These are phyloP conservation scores for Dactylis glomerata DNA, from an alignment of 176 grass and related monocot genomes.

Conservation along the genomic window DNA sequence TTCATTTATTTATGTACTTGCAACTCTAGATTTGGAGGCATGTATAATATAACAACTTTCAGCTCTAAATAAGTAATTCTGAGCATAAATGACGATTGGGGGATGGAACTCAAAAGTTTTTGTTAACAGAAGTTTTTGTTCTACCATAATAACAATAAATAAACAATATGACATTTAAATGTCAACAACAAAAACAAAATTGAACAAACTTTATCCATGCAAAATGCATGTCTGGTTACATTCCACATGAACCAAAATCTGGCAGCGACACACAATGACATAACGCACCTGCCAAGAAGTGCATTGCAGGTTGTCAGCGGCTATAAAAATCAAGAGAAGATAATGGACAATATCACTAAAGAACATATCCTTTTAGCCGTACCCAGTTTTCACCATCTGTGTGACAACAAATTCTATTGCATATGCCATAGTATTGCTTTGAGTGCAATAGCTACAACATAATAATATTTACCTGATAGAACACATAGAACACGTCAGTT, in stretches of 20 bases:
- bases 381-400: slow-evolving; percentile 86
- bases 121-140: too few species aligned
- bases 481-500: neutral
- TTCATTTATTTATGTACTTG: too few species aligned
- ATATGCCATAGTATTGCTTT: slow-evolving; percentile 79
- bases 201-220: slow-evolving; percentile 52
- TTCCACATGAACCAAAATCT: slow-evolving; percentile 85
- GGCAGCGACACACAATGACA: slow-evolving; percentile 45
- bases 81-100: too few species aligned
- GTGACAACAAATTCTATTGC: too few species aligned
- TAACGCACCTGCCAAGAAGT: slow-evolving; percentile 58
- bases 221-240: slow-evolving; percentile 54
- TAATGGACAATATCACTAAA: neutral
- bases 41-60: too few species aligned
- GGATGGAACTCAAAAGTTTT: too few species aligned
- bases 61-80: too few species aligned
- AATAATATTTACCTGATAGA: slow-evolving; percentile 11
- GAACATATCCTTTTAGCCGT: slow-evolving; percentile 17
- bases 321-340: neutral
- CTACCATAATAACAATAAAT: too few species aligned
- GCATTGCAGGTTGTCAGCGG: neutral
- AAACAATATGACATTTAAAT: neutral
- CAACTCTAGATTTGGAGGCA: too few species aligned
- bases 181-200: slow-evolving; percentile 18
- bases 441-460: slow-evolving; percentile 61